Evolutionary conservation across 345 rosid species (phyloP).

Genomic region (Geranium rotundifolium): DNA sequence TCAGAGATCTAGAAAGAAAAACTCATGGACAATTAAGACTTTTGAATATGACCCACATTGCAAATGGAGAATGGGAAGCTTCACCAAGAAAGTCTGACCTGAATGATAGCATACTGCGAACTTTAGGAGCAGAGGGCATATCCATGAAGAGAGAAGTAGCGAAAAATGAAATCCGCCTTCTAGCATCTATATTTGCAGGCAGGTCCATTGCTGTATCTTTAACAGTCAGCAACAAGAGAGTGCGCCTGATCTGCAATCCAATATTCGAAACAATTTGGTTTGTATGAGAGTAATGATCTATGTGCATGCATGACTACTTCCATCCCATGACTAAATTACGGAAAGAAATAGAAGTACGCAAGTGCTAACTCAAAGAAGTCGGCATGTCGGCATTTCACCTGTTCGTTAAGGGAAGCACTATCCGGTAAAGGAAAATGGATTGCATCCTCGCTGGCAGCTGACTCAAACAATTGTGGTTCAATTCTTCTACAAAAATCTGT

Average conservation of each 20-base stretch:
- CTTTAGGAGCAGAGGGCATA: conserved; percentile 85
- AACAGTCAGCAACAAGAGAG: conserved; percentile 60
- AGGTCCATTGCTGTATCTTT: conserved; percentile 85
- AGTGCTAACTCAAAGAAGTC: not conserved
- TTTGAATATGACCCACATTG: conserved; percentile 2
- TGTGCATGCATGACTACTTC: too few species aligned
- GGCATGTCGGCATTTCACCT: conserved; percentile 30
- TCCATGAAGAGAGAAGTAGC: conserved; percentile 93
- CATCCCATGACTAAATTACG: not conserved
- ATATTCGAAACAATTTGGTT: conserved; percentile 5
- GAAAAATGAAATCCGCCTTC: conserved; percentile 79
- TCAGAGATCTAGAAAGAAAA: too few species aligned
- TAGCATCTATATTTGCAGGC: conserved; percentile 79
- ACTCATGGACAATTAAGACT: not conserved
- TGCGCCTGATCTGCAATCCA: conserved; percentile 59
- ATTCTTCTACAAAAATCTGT: conserved; percentile 31
- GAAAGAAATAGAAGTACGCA: too few species aligned
- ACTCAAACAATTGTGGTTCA: conserved; percentile 66
- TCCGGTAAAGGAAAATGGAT: conserved; percentile 80
- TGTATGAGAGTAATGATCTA: not conserved
- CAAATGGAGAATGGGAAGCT: not conserved
- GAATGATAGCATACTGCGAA: conserved; percentile 83
- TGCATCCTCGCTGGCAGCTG: conserved; percentile 31
- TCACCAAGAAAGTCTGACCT: conserved; percentile 37
- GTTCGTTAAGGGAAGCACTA: conserved; percentile 50